Conservation (phyloP, 768 basidiomycete species). For the Rhodotorula babjevae region DNA sequence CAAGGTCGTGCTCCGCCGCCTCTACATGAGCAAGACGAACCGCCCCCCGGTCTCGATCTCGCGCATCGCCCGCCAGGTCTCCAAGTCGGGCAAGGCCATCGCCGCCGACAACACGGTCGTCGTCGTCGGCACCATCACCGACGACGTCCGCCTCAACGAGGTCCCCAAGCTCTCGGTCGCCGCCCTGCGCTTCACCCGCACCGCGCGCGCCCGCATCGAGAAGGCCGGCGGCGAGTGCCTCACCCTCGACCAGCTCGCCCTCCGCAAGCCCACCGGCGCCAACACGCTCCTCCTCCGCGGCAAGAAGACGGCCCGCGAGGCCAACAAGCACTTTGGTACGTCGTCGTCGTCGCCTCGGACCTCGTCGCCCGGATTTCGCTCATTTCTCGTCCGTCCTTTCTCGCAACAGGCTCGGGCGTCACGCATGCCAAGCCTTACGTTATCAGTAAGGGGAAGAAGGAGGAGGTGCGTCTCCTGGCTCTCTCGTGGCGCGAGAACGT, state of each 20-base stretch:
- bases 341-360: neutral
- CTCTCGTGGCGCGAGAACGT: neutral
- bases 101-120: conserved; percentile 79
- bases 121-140: conserved; percentile 84
- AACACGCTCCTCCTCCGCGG: conserved; percentile 93
- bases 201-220: conserved; percentile 89
- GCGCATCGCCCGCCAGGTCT: conserved; percentile 60
- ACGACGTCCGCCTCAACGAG: conserved; percentile 79
- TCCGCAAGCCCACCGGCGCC: conserved; percentile 86
- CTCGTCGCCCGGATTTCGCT: neutral
- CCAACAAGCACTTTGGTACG: conserved; percentile 91
- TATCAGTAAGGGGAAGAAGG: conserved; percentile 89
- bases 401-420: conserved; percentile 19
- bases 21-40: conserved; percentile 96
- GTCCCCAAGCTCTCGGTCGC: conserved; percentile 89
- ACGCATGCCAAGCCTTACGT: conserved; percentile 73
- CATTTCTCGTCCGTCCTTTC: neutral
- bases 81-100: conserved; percentile 47
- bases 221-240: conserved; percentile 90
- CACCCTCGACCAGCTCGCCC: conserved; percentile 89
- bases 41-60: conserved; percentile 94
- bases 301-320: conserved; percentile 86
- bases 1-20: conserved; percentile 91
- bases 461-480: conserved; percentile 6
- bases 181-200: conserved; percentile 87